These are phyloP conservation scores for Ajuga reptans DNA, from an alignment of 305 asterid species.

Conservation along the genomic window DNA sequence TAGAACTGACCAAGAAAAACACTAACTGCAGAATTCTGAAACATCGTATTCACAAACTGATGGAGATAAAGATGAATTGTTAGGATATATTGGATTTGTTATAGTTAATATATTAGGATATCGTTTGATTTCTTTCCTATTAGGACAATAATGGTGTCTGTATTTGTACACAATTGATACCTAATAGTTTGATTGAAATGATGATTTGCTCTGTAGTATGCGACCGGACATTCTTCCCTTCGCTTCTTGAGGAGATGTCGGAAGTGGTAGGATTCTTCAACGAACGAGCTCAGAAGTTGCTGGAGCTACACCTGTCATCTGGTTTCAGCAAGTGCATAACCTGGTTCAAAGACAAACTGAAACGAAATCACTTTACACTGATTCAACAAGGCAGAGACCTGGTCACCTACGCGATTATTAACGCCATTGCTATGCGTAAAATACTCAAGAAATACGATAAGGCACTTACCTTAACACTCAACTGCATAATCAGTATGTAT, in stretches of 20 bases:
- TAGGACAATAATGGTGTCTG: too few species aligned
- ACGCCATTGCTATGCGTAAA: conserved; percentile 84
- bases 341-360: conserved; percentile 55
- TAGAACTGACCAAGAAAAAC: too few species aligned
- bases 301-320: conserved; percentile 63
- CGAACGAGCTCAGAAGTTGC: conserved; percentile 57
- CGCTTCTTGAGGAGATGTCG: conserved; percentile 81
- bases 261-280: conserved; percentile 84
- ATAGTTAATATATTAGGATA: too few species aligned
- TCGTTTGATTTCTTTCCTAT: too few species aligned
- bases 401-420: conserved; percentile 70
- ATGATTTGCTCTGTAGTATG: conserved; percentile 42
- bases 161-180: not conserved
- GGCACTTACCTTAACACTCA: conserved; percentile 24
- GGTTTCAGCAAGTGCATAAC: conserved; percentile 55
- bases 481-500: not conserved
- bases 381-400: conserved; percentile 73
- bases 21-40: too few species aligned
- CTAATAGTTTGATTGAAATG: not conserved
- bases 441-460: conserved; percentile 93
- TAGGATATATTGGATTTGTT: too few species aligned
- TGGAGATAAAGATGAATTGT: too few species aligned
- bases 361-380: conserved; percentile 44
- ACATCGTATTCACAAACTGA: too few species aligned
- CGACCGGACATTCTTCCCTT: conserved; percentile 86